These are phyloP conservation scores for Fusarium citri DNA, from an alignment of 2,329 filamentous ascomycete species.

Conservation along the genomic window DNA sequence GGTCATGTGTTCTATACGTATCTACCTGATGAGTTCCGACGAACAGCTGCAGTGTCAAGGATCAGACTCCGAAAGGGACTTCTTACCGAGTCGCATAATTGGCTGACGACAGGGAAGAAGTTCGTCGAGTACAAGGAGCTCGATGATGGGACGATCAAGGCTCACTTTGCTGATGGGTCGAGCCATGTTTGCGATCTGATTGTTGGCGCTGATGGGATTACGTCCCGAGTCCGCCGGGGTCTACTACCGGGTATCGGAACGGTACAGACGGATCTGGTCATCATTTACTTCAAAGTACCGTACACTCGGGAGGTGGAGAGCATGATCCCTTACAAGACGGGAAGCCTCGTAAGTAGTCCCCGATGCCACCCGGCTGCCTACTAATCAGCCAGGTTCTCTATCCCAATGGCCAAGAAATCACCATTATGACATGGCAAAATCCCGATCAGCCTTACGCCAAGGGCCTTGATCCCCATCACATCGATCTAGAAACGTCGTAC, in stretches of 20 bases:
- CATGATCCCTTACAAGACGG: slow-evolving; percentile 3
- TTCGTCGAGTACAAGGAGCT: not conserved
- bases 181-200: not conserved
- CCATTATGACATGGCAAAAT: slow-evolving; percentile 3
- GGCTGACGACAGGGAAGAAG: not conserved
- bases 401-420: slow-evolving; percentile 4
- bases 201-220: not conserved
- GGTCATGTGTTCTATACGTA: not conserved
- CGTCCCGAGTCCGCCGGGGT: not conserved
- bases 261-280: not conserved
- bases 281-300: not conserved
- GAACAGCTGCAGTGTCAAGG: not conserved
- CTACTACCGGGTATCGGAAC: not conserved
- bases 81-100: not conserved
- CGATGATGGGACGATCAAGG: not conserved
- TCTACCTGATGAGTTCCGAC: not conserved
- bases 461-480: not conserved
- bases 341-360: not conserved
- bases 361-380: not conserved
- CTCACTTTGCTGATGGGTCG: not conserved
- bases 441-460: slow-evolving; percentile 1
- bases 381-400: not conserved
- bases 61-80: not conserved
- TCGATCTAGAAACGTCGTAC: not conserved
- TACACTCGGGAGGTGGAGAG: slow-evolving; percentile 1